Percentiles rank a stretch among this genome's conserved stretches.
phyloP scores from a whole-genome alignment of 805 yeast genomes.

The Wickerhamiella kazuoi region DNA sequence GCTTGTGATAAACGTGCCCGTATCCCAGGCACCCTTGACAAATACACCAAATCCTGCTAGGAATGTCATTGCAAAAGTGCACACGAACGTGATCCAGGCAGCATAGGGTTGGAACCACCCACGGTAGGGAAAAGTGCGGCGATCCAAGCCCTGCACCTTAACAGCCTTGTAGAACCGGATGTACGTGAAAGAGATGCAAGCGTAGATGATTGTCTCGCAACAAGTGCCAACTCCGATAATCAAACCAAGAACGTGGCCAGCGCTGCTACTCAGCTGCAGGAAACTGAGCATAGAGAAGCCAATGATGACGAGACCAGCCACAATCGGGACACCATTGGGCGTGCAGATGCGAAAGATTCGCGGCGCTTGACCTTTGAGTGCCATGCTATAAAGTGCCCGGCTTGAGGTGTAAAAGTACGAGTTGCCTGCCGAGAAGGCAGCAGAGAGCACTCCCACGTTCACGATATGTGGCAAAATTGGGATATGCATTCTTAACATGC shows the following conservation, averaged over 20 bases:
- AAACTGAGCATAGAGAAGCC: slow-evolving; percentile 48
- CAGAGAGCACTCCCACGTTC: slow-evolving; percentile 54
- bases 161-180: slow-evolving; percentile 46
- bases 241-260: slow-evolving; percentile 55
- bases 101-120: slow-evolving; percentile 46
- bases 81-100: slow-evolving; percentile 29
- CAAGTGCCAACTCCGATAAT: slow-evolving; percentile 53
- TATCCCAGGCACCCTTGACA: slow-evolving; percentile 46
- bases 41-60: slow-evolving; percentile 57
- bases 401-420: slow-evolving; percentile 62
- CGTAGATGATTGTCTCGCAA: slow-evolving; percentile 47
- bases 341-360: slow-evolving; percentile 42
- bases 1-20: slow-evolving; percentile 43
- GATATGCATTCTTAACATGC: slow-evolving; percentile 48
- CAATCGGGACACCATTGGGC: slow-evolving; percentile 51
- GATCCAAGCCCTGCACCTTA: slow-evolving; percentile 33
- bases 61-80: slow-evolving; percentile 34
- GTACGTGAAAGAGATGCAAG: slow-evolving; percentile 39
- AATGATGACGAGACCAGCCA: slow-evolving; percentile 30
- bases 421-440: slow-evolving; percentile 74
- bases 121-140: slow-evolving; percentile 30
- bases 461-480: slow-evolving; percentile 32
- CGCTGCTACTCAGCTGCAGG: slow-evolving; percentile 39
- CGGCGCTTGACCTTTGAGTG: slow-evolving; percentile 60
- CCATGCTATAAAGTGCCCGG: slow-evolving; percentile 49